Evolutionary conservation across 257 asterid species (phyloP).

Genomic region (Coffea canephora): DNA sequence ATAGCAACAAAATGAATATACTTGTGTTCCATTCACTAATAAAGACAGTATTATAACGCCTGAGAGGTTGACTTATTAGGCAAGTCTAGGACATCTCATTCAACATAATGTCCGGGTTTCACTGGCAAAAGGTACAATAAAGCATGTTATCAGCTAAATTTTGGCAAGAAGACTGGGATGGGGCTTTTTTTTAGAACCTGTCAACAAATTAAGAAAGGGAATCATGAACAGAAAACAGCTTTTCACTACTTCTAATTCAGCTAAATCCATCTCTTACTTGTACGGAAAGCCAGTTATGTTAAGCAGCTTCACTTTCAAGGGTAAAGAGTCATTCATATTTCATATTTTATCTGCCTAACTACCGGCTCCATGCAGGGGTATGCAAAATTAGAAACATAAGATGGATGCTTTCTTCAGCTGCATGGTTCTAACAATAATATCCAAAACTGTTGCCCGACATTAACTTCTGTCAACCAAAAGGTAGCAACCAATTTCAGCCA

Average conservation of each 20-base stretch:
- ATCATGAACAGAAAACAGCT: not conserved
- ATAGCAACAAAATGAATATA: no score
- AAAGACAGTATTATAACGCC: not conserved
- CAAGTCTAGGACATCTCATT: not conserved
- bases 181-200: not conserved
- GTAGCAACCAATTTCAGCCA: not conserved
- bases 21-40: not conserved
- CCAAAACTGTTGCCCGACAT: not conserved
- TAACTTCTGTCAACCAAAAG: not conserved
- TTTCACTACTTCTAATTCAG: not conserved
- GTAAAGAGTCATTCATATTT: not conserved
- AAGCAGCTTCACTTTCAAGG: not conserved
- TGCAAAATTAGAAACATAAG: not conserved
- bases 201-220: not conserved
- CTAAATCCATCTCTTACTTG: not conserved
- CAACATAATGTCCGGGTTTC: not conserved
- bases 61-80: not conserved
- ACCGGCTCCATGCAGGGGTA: not conserved
- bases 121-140: no score
- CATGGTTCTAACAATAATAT: not conserved
- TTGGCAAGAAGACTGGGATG: not conserved
- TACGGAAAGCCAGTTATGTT: not conserved
- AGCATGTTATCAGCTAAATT: not conserved
- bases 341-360: not conserved
- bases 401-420: not conserved